Evolutionary conservation across 1,284 basidiomycete genomes (phyloP), one percentile per base, ranked within the genome.

Genomic region (Exobasidium cylindrosporum): DNA sequence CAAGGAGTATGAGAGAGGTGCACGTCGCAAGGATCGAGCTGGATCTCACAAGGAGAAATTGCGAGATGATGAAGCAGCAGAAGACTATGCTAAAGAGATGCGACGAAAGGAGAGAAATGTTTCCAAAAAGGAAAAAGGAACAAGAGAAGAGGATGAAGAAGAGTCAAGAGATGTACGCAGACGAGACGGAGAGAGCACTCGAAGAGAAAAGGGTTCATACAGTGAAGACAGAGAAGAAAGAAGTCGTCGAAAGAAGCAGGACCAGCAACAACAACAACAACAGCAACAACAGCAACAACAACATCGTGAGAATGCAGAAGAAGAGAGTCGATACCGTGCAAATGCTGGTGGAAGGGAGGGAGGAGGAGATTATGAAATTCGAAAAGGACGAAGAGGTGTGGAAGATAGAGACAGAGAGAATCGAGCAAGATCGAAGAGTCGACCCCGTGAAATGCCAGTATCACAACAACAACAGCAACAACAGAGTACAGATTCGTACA

Each of bases 271-370:
- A n/a, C 11, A 32, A n/a, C 11, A 24, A 40, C 32, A 57, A 4
- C 56, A 57, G 26, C 7, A 52, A 28, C 55, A 57, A 40, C 32
- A 5, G 56, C 32, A 57, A 40, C 32, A 29, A 7, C 7, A 57
- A 30, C 32, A 57, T 14, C 43, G 45, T 29, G 29, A 3, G 29
- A 23, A n/a, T 54, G 35, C 35, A 47, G 35, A 44, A 35, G 4
- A 4, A 3, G 23, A 44, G 53, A 35, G 21, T 4, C 49, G 30
- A 17, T 23, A 40, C 23, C 23, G 26, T 21, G 21, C 21, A 45
- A 21, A 23, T 56, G 26, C 54, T 2, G 23, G 23, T 13, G 31
- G 26, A 5, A 14, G 23, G 23, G 24, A 40, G 26, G 29, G 3
- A 3, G 28, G 24, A 3, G 26, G 35, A 17, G 46, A 54, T 6